Conservation (phyloP, 1,284 basidiomycete species). For the Heterobasidion occidentale region DNA sequence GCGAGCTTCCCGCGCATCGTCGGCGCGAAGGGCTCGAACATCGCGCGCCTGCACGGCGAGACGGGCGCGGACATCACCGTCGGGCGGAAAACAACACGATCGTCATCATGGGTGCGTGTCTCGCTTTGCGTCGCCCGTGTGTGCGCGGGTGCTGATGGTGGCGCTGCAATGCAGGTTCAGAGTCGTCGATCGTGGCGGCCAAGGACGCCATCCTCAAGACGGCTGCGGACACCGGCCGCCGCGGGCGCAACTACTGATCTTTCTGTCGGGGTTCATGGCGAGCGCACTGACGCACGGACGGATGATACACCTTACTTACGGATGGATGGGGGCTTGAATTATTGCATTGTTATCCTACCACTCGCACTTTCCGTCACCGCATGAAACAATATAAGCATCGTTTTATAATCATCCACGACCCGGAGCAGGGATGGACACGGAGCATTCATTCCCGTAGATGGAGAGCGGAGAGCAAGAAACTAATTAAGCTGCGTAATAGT, state of each 20-base stretch:
- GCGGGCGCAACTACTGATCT: slow-evolving; percentile 27
- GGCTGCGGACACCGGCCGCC: slow-evolving; percentile 33
- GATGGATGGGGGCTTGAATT: slow-evolving; percentile 2
- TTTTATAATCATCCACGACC: no score
- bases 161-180: slow-evolving; percentile 39
- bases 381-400: no score
- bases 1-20: slow-evolving; percentile 81
- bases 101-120: slow-evolving; percentile 67
- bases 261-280: neutral
- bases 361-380: neutral
- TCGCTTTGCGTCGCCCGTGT: neutral
- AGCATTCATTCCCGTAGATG: no score
- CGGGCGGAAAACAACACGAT: slow-evolving; percentile 81
- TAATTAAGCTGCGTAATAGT: neutral
- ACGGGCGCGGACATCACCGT: slow-evolving; percentile 88
- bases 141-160: neutral
- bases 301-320: slow-evolving; percentile 1
- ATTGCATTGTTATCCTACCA: neutral
- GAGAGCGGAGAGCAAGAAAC: neutral
- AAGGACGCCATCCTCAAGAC: slow-evolving; percentile 74
- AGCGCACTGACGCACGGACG: neutral
- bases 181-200: slow-evolving; percentile 64
- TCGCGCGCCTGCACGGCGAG: slow-evolving; percentile 75
- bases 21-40: slow-evolving; percentile 82
- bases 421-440: no score